Percentiles rank a stretch among this genome's conserved stretches.
Conservation (phyloP, 2,329 filamentous ascomycete genomes). For the Pseudogymnoascus sp. region DNA sequence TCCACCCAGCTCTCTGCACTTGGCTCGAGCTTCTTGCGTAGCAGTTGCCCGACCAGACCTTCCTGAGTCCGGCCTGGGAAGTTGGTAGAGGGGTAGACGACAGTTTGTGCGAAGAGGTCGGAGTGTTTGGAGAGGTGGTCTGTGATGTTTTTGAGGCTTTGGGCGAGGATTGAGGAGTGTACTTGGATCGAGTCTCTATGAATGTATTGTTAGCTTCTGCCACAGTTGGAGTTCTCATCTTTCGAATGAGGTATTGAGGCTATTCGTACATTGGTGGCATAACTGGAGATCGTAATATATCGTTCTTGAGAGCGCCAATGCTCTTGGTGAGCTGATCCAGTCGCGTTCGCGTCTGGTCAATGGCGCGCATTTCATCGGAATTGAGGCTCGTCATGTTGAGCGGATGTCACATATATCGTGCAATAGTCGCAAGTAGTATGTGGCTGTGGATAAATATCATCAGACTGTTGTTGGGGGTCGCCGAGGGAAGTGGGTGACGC, state of each 20-base stretch:
- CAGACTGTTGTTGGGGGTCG: neutral
- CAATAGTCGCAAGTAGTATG: neutral
- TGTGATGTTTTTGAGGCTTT: slow-evolving; percentile 59
- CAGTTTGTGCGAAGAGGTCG: slow-evolving; percentile 59
- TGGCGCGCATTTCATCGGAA: slow-evolving; percentile 52
- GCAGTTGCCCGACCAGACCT: slow-evolving; percentile 54
- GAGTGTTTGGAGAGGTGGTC: slow-evolving; percentile 56
- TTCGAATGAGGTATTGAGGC: neutral
- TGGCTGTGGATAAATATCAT: neutral
- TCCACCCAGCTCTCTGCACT: slow-evolving; percentile 65
- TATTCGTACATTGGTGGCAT: slow-evolving; percentile 54
- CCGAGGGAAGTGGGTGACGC: neutral
- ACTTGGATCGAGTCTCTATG: slow-evolving; percentile 60
- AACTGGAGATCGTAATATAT: slow-evolving; percentile 53
- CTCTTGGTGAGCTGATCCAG: slow-evolving; percentile 61
- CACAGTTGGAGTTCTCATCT: neutral
- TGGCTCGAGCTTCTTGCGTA: slow-evolving; percentile 78
- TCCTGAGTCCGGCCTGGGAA: slow-evolving; percentile 64
- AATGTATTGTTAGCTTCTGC: slow-evolving; percentile 13
- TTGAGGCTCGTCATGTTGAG: neutral
- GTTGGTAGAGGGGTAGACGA: slow-evolving; percentile 66
- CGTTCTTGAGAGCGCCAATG: slow-evolving; percentile 53
- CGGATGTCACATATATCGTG: neutral
- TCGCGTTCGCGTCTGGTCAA: slow-evolving; percentile 62
- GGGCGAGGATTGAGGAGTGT: slow-evolving; percentile 62